phyloP scores from a whole-genome alignment of 768 basidiomycete species.

The Mycena rosella region DNA sequence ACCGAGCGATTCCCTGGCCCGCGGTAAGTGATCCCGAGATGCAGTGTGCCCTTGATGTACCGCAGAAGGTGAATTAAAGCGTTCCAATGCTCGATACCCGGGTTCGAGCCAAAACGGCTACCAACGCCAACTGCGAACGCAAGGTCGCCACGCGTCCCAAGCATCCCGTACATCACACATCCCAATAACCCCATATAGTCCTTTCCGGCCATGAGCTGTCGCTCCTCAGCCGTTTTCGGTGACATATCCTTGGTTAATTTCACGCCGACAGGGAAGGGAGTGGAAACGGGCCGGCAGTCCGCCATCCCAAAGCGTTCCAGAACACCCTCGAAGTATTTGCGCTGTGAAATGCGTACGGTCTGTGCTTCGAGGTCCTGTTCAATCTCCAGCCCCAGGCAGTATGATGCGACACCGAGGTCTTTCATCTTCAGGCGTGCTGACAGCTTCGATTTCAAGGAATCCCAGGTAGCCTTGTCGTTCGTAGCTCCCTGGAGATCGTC shows the following conservation, averaged over 20 bases:
- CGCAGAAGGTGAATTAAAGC: neutral
- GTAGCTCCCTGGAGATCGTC: neutral
- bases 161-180: too few relatives aligned
- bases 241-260: neutral
- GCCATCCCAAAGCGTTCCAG: neutral
- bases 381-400: neutral
- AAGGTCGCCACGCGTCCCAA: neutral
- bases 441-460: neutral
- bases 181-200: neutral
- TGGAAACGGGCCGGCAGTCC: neutral
- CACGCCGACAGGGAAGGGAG: neutral
- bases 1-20: neutral
- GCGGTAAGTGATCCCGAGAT: neutral
- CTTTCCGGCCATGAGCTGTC: neutral
- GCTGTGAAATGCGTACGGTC: neutral
- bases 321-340: neutral
- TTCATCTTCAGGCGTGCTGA: neutral
- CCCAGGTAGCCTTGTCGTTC: neutral
- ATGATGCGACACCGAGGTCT: neutral
- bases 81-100: slow-evolving; percentile 1
- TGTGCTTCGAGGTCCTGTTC: neutral
- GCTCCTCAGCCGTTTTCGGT: neutral
- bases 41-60: neutral
- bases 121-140: neutral
- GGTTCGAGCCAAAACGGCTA: neutral